A percentile compares a stretch with the other conserved stretches of the same genome.
These are phyloP conservation scores for Lactifluus pinguis DNA, from an alignment of 768 basidiomycete species.

Conservation along the genomic window DNA sequence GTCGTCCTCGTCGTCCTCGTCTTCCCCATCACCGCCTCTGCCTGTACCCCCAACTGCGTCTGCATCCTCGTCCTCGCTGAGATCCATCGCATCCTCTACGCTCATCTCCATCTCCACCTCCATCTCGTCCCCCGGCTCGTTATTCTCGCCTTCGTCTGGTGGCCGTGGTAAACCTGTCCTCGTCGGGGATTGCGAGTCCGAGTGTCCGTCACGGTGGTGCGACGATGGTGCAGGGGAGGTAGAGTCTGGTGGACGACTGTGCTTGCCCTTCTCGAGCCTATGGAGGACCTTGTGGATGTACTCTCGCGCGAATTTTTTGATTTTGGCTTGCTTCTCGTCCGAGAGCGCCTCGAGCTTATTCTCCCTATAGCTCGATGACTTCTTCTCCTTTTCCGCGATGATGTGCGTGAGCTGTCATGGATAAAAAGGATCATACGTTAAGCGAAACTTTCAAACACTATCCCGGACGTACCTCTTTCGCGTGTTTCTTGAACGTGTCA, in stretches of 20 bases:
- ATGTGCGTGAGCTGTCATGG: constrained; percentile 64
- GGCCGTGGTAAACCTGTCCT: not conserved
- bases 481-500: constrained; percentile 89
- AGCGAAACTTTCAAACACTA: not conserved
- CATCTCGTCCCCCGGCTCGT: no score
- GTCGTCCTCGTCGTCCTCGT: constrained; percentile 4
- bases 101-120: constrained; percentile 21
- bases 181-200: not conserved
- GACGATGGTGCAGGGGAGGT: not conserved
- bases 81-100: constrained; percentile 24
- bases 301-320: constrained; percentile 90
- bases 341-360: constrained; percentile 64
- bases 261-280: constrained; percentile 46
- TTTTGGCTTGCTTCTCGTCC: constrained; percentile 81
- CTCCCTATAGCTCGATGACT: constrained; percentile 61
- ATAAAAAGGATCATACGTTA: not conserved
- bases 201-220: not conserved
- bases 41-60: not conserved
- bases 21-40: not conserved
- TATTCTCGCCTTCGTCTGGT: not conserved
- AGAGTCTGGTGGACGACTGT: constrained; percentile 16
- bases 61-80: constrained; percentile 19
- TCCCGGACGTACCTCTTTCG: constrained; percentile 66
- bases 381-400: constrained; percentile 94
- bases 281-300: constrained; percentile 76